phyloP scores from a whole-genome alignment of 495 filamentous ascomycete genomes.

The Penicillium antarcticum region DNA sequence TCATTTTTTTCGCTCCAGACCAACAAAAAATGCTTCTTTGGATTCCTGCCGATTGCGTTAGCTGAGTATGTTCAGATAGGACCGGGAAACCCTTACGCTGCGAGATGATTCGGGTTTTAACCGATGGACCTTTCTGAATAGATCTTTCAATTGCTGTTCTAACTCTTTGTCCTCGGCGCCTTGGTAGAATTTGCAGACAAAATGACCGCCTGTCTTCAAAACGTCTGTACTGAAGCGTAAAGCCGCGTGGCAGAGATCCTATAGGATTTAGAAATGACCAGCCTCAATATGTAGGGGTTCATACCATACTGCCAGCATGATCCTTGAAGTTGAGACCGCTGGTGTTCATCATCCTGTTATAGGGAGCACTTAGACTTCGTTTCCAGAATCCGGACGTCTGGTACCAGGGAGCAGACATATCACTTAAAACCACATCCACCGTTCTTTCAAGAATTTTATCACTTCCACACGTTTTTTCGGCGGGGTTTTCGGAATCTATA shows the following conservation, averaged over 20 bases:
- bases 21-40: slow-evolving; percentile 83
- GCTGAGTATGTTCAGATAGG: background rate
- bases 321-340: slow-evolving; percentile 83
- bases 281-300: slow-evolving; percentile 22
- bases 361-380: slow-evolving; percentile 86
- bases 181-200: slow-evolving; percentile 97
- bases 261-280: slow-evolving; percentile 39
- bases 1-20: slow-evolving; percentile 50
- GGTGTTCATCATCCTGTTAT: slow-evolving; percentile 98
- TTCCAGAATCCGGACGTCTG: slow-evolving; percentile 74
- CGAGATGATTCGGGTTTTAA: slow-evolving; percentile 90
- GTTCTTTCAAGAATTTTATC: slow-evolving; percentile 38
- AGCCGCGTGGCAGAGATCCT: slow-evolving; percentile 89
- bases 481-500: background rate
- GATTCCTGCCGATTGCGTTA: slow-evolving; percentile 65
- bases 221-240: slow-evolving; percentile 80
- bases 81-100: slow-evolving; percentile 53
- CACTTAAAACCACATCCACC: slow-evolving; percentile 93
- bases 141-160: slow-evolving; percentile 63
- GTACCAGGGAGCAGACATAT: slow-evolving; percentile 97
- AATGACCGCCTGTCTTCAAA: slow-evolving; percentile 76
- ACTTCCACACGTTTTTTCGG: background rate
- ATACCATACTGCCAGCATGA: slow-evolving; percentile 93
- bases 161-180: slow-evolving; percentile 78
- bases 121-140: slow-evolving; percentile 76